These are phyloP conservation scores for Coniochaeta sp. DNA, from an alignment of 2,329 filamentous ascomycete genomes.

Conservation along the genomic window DNA sequence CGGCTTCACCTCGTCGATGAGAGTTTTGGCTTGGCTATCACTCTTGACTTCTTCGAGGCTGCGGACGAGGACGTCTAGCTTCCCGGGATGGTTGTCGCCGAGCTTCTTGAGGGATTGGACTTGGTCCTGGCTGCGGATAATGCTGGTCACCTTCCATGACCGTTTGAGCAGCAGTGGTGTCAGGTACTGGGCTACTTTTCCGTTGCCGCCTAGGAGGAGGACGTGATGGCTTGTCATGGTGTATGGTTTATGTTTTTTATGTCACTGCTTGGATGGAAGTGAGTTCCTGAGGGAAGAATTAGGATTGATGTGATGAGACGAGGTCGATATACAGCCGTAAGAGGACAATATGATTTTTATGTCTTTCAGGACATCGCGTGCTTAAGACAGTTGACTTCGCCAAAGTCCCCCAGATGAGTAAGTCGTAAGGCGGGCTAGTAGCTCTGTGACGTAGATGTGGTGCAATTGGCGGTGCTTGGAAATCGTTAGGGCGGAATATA, in stretches of 20 bases:
- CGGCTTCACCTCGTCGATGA: constrained; percentile 54
- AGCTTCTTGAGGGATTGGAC: constrained; percentile 55
- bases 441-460: too few relatives aligned
- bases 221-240: constrained; percentile 41
- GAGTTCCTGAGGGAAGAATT: too few relatives aligned
- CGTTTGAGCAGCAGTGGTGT: constrained; percentile 70
- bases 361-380: too few relatives aligned
- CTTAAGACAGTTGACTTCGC: too few relatives aligned
- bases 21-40: constrained; percentile 51
- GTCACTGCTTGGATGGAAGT: too few relatives aligned
- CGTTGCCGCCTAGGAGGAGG: constrained; percentile 74
- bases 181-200: constrained; percentile 67
- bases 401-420: too few relatives aligned
- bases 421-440: too few relatives aligned
- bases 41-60: constrained; percentile 66
- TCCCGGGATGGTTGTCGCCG: constrained; percentile 46
- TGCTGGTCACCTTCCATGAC: constrained; percentile 69
- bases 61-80: constrained; percentile 61
- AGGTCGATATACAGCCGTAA: too few relatives aligned
- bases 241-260: background rate
- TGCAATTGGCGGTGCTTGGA: too few relatives aligned
- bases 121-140: constrained; percentile 70
- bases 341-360: too few relatives aligned
- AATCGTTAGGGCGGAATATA: too few relatives aligned
- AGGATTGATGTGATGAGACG: too few relatives aligned